Conservation (phyloP, 1,139 yeast species). For the Geotrichum reessii region DNA sequence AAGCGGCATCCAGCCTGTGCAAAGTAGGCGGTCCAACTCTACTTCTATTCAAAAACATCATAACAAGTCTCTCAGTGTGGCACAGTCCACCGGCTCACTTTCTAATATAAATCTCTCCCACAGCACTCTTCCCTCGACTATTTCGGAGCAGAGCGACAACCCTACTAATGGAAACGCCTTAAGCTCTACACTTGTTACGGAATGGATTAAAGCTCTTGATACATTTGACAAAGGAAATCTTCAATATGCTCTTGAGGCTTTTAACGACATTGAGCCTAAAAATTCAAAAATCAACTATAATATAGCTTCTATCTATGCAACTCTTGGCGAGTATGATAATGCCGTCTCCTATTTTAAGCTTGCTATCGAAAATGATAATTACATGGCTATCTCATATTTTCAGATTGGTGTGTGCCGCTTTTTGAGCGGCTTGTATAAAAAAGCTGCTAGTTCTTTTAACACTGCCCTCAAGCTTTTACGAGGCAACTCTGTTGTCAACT, state of each 20-base stretch:
- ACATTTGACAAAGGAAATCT: slow-evolving; percentile 4
- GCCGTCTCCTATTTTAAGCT: slow-evolving; percentile 20
- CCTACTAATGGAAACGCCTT: neutral
- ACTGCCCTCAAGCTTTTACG: slow-evolving; percentile 23
- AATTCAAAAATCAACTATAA: slow-evolving; percentile 20
- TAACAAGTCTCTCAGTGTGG: neutral
- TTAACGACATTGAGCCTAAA: slow-evolving; percentile 6
- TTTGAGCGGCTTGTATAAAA: slow-evolving; percentile 21
- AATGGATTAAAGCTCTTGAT: slow-evolving; percentile 14
- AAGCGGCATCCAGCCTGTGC: neutral
- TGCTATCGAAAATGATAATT: slow-evolving; percentile 22
- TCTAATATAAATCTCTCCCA: neutral
- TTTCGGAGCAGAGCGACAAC: neutral
- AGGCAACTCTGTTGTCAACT: slow-evolving; percentile 25
- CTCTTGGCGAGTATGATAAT: slow-evolving; percentile 17
- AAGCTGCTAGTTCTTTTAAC: slow-evolving; percentile 24
- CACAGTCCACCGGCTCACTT: neutral
- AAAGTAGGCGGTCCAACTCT: neutral
- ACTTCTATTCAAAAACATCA: neutral
- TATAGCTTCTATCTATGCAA: slow-evolving; percentile 19
- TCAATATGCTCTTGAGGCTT: slow-evolving; percentile 5
- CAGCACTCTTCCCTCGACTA: neutral
- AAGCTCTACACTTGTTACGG: neutral
- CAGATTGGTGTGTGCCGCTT: slow-evolving; percentile 25
- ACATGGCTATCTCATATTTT: slow-evolving; percentile 26